Conservation (phyloP, 78 protist genomes). For the Creolimax fragrantissima region DNA sequence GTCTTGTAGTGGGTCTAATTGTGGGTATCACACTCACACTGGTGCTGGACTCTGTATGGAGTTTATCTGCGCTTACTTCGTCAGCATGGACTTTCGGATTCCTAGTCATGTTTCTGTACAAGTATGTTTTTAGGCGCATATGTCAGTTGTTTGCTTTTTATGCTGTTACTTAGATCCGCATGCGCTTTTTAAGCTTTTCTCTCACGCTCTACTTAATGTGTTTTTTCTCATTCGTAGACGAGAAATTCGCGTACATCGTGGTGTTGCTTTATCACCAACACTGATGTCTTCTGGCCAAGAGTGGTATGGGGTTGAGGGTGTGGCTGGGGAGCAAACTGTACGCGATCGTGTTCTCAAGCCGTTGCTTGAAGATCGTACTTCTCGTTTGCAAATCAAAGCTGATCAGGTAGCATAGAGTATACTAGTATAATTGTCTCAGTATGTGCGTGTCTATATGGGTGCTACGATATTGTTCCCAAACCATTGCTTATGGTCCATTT, state of each 20-base stretch:
- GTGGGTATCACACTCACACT: background rate
- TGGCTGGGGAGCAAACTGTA: background rate
- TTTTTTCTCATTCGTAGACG: no score
- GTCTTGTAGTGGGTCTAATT: background rate
- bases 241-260: conserved; percentile 2
- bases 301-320: conserved; percentile 21
- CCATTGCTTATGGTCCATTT: no score
- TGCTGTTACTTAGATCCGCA: no score
- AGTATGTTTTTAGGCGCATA: no score
- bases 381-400: background rate
- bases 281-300: conserved; percentile 32
- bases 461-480: no score
- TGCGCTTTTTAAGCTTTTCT: no score
- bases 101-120: background rate
- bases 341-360: background rate
- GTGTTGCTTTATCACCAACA: conserved; percentile 7
- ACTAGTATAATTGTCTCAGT: no score
- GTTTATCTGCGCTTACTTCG: background rate
- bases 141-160: no score
- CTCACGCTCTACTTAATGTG: no score
- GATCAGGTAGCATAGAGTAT: no score
- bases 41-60: background rate
- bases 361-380: background rate
- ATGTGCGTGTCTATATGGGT: no score
- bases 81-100: background rate